These are phyloP conservation scores for Carex sylvatica DNA, from an alignment of 202 grass and related monocot genomes.

Conservation along the genomic window DNA sequence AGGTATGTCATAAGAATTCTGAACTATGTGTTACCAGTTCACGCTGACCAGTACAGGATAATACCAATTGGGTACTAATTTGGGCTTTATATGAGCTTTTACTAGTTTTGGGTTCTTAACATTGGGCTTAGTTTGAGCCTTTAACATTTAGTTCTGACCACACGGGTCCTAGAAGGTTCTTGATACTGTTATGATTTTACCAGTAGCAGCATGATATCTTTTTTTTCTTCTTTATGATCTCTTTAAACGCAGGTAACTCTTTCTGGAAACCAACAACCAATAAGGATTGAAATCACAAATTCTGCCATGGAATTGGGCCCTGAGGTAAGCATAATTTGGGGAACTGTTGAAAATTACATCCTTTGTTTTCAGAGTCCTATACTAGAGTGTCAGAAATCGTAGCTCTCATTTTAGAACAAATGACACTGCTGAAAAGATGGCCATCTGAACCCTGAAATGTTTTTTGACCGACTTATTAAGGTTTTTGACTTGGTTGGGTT, in stretches of 20 bases:
- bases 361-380: background rate
- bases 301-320: conserved; percentile 84
- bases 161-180: background rate
- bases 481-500: background rate
- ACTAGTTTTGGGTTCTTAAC: too few species aligned
- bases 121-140: background rate
- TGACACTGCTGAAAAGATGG: background rate
- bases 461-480: background rate
- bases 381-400: background rate
- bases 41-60: background rate
- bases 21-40: background rate
- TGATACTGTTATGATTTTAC: background rate
- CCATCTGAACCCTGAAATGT: background rate
- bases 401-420: background rate
- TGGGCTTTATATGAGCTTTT: too few species aligned
- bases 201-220: conserved; percentile 14
- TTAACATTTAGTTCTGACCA: conserved; percentile 1
- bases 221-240: background rate
- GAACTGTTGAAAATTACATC: background rate
- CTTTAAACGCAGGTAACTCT: conserved; percentile 64
- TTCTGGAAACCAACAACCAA: conserved; percentile 95
- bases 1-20: conserved; percentile 48
- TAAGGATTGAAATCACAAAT: conserved; percentile 93
- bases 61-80: background rate
- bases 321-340: conserved; percentile 54